Percentiles rank a stretch among this genome's conserved stretches.
Evolutionary conservation across 2,329 filamentous ascomycete species (phyloP).

Genomic region (Alternaria sp.): DNA sequence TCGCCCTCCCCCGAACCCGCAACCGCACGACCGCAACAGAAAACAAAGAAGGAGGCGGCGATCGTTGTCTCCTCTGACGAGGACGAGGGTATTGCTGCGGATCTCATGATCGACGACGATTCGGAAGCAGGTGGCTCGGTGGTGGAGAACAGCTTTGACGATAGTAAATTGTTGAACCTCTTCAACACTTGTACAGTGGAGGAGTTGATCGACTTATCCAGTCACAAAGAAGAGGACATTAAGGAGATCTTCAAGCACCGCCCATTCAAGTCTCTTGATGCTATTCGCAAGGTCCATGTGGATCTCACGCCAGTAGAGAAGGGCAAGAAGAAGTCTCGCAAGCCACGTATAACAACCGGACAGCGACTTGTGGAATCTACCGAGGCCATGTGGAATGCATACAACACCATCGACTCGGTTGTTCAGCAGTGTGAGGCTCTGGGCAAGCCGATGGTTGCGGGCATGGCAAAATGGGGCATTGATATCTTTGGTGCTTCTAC

Average conservation of each 20-base stretch:
- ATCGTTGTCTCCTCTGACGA: slow-evolving; percentile 36
- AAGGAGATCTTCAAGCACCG: slow-evolving; percentile 73
- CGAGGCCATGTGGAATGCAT: slow-evolving; percentile 76
- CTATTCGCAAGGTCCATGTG: slow-evolving; percentile 68
- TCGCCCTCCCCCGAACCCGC: slow-evolving; percentile 28
- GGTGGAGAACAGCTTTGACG: slow-evolving; percentile 46
- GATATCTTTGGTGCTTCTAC: slow-evolving; percentile 67
- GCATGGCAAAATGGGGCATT: slow-evolving; percentile 73
- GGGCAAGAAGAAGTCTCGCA: slow-evolving; percentile 43
- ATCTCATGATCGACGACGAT: slow-evolving; percentile 49
- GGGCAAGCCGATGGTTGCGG: slow-evolving; percentile 68
- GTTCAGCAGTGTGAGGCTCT: slow-evolving; percentile 77
- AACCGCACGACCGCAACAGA: slow-evolving; percentile 28
- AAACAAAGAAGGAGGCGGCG: slow-evolving; percentile 15
- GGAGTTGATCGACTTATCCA: slow-evolving; percentile 82
- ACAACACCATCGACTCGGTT: slow-evolving; percentile 82
- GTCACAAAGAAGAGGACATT: slow-evolving; percentile 72
- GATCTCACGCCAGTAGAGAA: slow-evolving; percentile 37
- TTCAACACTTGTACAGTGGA: slow-evolving; percentile 80
- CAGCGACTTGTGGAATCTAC: slow-evolving; percentile 72
- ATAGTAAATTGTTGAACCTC: slow-evolving; percentile 72
- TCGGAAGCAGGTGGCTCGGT: slow-evolving; percentile 51
- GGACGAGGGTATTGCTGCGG: slow-evolving; percentile 44
- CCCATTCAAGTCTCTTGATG: slow-evolving; percentile 72
- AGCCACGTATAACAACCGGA: slow-evolving; percentile 62